Base-by-base conservation (phyloP, 805 yeast species). In the Metahyphopichia silvanorum region DNA sequence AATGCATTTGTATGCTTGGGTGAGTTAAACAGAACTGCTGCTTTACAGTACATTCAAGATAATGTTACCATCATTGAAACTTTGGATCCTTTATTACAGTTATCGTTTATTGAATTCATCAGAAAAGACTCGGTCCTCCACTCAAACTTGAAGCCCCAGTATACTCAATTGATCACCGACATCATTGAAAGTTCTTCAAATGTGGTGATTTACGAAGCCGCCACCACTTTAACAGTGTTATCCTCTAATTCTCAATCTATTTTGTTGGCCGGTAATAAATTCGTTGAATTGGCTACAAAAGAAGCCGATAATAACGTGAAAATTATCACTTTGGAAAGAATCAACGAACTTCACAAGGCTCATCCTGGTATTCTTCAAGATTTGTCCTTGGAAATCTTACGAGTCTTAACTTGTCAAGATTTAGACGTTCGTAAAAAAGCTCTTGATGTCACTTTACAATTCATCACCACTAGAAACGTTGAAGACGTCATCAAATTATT, bases 261-360 rank as follows among this genome's bases (percentile, higher is more conserved):
- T 35, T 66, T 79, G 34, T 75, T 80, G 40, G 93, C 96, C 11
- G 98, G 95, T 24, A 61, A 79, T 35, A 87, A 87, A 57, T 83
- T 87, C 51, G 79, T 91, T 40, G 95, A 86, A 37, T 71, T 93
- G 47, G 95, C 96, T 21, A 80, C 82, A 46, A 86, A 83, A 54
- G 98, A 88, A 55, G 74, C 95, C n/a, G 98, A 93, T 60, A 89
- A 86, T 65, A 93, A 89, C 53, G 89, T 91, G 48, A 94, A 94
- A 62, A 74, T 93, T 44, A 89, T 91, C 51, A 93, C 95, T 14
- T 71, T 93, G 52, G 93, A 87, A 53, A 78, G 94, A 58, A 80
- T 93, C 39, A 76, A 76, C 47, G 87, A 82, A 33, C 76, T 93
- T 33, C 82, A 86, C 51, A 66, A 67, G 40, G 74, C 72, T 40